phyloP scores from a whole-genome alignment of 371 early-diverging fungal species.

The Lichtheimia ornata region DNA sequence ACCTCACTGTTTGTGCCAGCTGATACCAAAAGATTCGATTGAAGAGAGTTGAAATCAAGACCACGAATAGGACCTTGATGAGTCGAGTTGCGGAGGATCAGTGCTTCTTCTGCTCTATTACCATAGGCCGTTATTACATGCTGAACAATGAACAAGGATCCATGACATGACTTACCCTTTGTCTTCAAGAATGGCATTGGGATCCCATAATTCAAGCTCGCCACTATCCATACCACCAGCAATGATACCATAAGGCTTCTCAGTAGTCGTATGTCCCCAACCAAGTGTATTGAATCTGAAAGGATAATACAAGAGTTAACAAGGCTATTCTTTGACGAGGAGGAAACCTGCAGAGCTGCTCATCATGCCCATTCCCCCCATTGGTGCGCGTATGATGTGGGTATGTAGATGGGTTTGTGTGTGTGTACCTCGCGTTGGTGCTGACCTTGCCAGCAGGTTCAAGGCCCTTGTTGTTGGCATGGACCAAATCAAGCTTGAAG shows the following conservation, averaged over 20 bases:
- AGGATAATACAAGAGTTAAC: slow-evolving; percentile 1
- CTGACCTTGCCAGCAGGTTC: slow-evolving; percentile 64
- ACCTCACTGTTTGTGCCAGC: slow-evolving; percentile 91
- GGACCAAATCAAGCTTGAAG: slow-evolving; percentile 74
- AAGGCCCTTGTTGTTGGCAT: slow-evolving; percentile 32
- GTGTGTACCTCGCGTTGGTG: slow-evolving; percentile 63
- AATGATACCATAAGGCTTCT: slow-evolving; percentile 76
- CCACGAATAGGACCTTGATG: slow-evolving; percentile 92
- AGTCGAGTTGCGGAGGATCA: slow-evolving; percentile 68
- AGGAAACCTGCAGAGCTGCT: no score
- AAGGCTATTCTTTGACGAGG: no score
- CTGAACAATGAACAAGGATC: background rate
- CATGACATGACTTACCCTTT: slow-evolving; percentile 40
- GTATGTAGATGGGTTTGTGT: background rate
- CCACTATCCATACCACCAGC: slow-evolving; percentile 97
- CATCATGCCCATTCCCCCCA: no score
- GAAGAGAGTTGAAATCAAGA: slow-evolving; percentile 90
- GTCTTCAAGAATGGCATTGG: slow-evolving; percentile 69
- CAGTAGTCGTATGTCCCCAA: slow-evolving; percentile 70
- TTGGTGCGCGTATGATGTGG: no score
- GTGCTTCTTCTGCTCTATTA: slow-evolving; percentile 41
- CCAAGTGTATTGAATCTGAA: slow-evolving; percentile 77
- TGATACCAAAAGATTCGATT: slow-evolving; percentile 85
- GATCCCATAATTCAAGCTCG: slow-evolving; percentile 88
- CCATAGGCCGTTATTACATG: background rate